Conservation (phyloP, 768 basidiomycete species). For the Cytidiella melzeri region DNA sequence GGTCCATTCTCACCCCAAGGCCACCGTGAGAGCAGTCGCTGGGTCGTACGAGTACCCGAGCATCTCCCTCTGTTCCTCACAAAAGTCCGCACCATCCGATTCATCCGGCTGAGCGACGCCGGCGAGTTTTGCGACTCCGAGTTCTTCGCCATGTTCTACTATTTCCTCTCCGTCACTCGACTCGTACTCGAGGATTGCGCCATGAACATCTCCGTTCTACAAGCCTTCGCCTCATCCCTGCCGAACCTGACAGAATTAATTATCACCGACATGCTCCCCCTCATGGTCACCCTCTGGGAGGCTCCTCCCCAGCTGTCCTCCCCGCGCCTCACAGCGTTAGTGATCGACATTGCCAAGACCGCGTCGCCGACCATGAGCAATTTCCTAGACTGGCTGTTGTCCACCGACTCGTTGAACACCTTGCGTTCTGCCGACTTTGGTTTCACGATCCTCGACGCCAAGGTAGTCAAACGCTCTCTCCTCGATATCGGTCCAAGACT, state of each 20-base stretch:
- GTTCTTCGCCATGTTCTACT: constrained; percentile 1
- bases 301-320: not conserved
- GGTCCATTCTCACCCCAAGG: not conserved
- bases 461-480: not conserved
- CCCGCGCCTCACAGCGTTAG: not conserved
- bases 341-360: not conserved
- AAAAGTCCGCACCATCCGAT: not conserved
- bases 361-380: constrained; percentile 2
- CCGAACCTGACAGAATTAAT: not conserved
- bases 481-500: not conserved
- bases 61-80: not conserved
- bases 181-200: constrained; percentile 5
- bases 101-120: constrained; percentile 4
- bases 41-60: constrained; percentile 1
- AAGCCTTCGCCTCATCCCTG: constrained; percentile 5
- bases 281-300: constrained; percentile 4
- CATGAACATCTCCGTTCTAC: constrained; percentile 1
- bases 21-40: not conserved
- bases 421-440: constrained; percentile 1
- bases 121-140: constrained; percentile 4
- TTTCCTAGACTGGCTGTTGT: constrained; percentile 7
- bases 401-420: not conserved
- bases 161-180: not conserved
- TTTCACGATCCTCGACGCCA: constrained; percentile 3
- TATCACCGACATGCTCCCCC: constrained; percentile 1